Base-by-base conservation (phyloP, 495 filamentous ascomycete genomes). In the Chaetomium tenue region DNA sequence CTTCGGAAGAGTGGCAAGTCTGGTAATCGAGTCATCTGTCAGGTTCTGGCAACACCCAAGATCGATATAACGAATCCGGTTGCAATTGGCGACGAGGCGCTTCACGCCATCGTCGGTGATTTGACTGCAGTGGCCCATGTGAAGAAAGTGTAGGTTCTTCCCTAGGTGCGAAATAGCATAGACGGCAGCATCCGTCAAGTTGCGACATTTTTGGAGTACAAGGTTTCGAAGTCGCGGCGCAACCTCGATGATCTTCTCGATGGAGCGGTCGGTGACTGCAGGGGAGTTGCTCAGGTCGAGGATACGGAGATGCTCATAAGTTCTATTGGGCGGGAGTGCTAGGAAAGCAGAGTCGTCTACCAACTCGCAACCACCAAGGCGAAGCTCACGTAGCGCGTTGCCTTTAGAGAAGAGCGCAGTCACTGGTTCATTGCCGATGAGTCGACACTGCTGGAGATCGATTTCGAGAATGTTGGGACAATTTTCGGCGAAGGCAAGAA, bases 41-140 rank as follows among this genome's bases (percentile, higher is more conserved):
- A 99, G 81, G 64, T 88, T 86, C n/a, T 82, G 83, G 75, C 95
- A 99, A 79, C 95, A 98, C 13, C 95, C 95, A 55, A 99, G 77
- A 71, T 99, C 95, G 61, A 99, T 98, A 70, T 99, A 99, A 56
- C 95, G 83, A 66, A 99, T 97, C 39, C 95, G 85, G 76, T 93
- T 97, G 80, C 95, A 99, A 47, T 77, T 77, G 64, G 88, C 87
- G 44, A 96, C 92, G 9, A 99, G 81, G 47, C 87, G 86, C 56
- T 88, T 87, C 9, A 99, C 91, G 8, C 90, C 91, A 13, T 82
- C 74, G 77, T 99, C 95, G 0, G 92, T 97, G 68, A 99, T 92
- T 47, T 92, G 84, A 18, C 84, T 84, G 74, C 95, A 99, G 73
- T 99, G 95, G 2, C 95, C 95, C 6, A 99, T 81, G 70, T 98